These are phyloP conservation scores for Cydonia oblonga DNA, from an alignment of 331 rosid genomes.

Conservation along the genomic window DNA sequence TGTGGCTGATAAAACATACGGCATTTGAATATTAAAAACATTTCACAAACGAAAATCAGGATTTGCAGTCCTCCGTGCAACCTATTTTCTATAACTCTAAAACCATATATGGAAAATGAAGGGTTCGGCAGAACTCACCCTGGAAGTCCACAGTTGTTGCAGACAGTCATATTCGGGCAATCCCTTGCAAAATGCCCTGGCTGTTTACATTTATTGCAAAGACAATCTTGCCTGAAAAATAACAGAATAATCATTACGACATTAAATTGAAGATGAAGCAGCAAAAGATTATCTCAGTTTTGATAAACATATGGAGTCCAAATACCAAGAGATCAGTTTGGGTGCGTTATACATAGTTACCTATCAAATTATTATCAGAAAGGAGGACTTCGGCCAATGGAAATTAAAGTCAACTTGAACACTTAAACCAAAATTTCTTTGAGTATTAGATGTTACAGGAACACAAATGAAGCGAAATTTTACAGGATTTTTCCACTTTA, in stretches of 20 bases:
- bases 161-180: slow-evolving; percentile 10
- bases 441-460: background rate
- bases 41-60: background rate
- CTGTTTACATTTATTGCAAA: slow-evolving; percentile 16
- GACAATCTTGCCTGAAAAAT: slow-evolving; percentile 9
- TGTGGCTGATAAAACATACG: slow-evolving; percentile 5
- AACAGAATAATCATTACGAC: background rate
- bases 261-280: background rate
- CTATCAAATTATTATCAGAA: background rate
- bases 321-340: background rate
- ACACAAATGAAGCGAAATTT: background rate
- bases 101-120: background rate
- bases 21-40: background rate
- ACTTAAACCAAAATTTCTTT: background rate
- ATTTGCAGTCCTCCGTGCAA: background rate
- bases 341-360: background rate
- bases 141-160: slow-evolving; percentile 22
- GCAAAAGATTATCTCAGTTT: background rate
- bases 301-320: background rate
- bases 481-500: background rate
- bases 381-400: background rate
- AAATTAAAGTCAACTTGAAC: background rate
- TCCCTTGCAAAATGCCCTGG: slow-evolving; percentile 23
- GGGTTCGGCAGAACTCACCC: slow-evolving; percentile 6
- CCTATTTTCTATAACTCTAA: background rate